Conservation (phyloP, 1,284 basidiomycete species). For the Fomitopsis pinicola region DNA sequence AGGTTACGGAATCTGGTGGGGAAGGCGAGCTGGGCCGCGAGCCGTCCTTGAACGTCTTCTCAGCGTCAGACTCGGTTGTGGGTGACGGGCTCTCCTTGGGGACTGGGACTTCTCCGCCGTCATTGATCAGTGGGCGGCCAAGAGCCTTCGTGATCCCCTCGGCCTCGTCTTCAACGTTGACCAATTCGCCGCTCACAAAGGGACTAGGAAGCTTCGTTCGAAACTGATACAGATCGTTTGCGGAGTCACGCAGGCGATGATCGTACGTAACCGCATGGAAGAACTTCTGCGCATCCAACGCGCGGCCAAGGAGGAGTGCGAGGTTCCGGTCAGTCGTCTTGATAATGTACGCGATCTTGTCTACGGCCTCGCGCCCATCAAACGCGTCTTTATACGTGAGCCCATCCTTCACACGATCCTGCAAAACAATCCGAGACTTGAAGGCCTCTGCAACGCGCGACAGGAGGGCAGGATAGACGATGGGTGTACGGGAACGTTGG, state of each 20-base stretch:
- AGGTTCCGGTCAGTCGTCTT: slow-evolving; percentile 97
- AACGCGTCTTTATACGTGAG: slow-evolving; percentile 96
- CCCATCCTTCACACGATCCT: slow-evolving; percentile 89
- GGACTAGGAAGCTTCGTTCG: slow-evolving; percentile 68
- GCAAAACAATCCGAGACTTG: slow-evolving; percentile 72
- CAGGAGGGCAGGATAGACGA: slow-evolving; percentile 92
- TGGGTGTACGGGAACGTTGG: slow-evolving; percentile 46
- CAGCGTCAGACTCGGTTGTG: slow-evolving; percentile 36
- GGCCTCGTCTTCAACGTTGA: slow-evolving; percentile 34
- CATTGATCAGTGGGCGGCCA: slow-evolving; percentile 19
- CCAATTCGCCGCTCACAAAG: slow-evolving; percentile 73
- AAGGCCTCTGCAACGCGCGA: slow-evolving; percentile 95
- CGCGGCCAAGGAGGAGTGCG: slow-evolving; percentile 89
- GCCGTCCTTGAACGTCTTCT: slow-evolving; percentile 28
- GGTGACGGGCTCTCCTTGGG: slow-evolving; percentile 32
- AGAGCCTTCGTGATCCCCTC: slow-evolving; percentile 25
- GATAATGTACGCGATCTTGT: slow-evolving; percentile 96
- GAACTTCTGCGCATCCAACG: slow-evolving; percentile 97
- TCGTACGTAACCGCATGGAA: slow-evolving; percentile 99
- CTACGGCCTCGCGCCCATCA: slow-evolving; percentile 95
- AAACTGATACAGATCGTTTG: slow-evolving; percentile 93
- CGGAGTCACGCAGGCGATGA: slow-evolving; percentile 88
- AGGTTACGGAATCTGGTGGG: slow-evolving; percentile 27
- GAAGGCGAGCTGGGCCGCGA: slow-evolving; percentile 36
- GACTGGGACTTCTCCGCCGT: slow-evolving; percentile 11